Conservation (phyloP, 306 rosid genomes). For the Cicer yamashitae region DNA sequence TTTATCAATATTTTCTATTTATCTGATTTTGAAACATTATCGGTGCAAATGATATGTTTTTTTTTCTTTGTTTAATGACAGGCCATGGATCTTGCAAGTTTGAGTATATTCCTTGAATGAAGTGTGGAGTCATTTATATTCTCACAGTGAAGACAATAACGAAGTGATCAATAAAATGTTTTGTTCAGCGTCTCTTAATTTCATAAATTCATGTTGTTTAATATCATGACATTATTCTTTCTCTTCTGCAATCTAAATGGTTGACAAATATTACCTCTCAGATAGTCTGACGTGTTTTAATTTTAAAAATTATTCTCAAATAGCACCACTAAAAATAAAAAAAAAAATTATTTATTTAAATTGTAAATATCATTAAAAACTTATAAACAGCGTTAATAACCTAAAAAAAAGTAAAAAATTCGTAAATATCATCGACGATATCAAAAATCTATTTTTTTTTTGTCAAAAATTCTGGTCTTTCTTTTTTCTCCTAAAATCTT, state of each 20-base stretch:
- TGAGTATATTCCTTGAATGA: slow-evolving; percentile 56
- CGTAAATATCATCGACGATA: too few relatives aligned
- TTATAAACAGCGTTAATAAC: too few relatives aligned
- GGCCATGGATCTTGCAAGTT: slow-evolving; percentile 70
- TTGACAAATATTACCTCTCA: neutral
- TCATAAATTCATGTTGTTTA: too few relatives aligned
- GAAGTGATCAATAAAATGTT: neutral
- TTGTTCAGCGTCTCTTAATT: neutral
- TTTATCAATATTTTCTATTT: slow-evolving; percentile 1
- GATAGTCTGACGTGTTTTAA: neutral
- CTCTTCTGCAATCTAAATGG: neutral
- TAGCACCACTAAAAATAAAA: too few relatives aligned
- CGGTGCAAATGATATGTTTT: slow-evolving; percentile 6
- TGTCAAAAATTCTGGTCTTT: too few relatives aligned
- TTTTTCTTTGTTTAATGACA: slow-evolving; percentile 44
- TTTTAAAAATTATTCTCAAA: too few relatives aligned
- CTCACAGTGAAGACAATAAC: neutral
- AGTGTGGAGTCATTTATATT: slow-evolving; percentile 33
- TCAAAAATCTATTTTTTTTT: too few relatives aligned
- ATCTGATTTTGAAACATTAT: neutral
- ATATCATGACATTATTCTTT: neutral
- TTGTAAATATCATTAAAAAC: too few relatives aligned
- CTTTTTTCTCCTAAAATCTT: too few relatives aligned
- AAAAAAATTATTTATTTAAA: too few relatives aligned
- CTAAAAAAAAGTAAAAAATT: too few relatives aligned